Evolutionary conservation across 176 grass and related monocot genomes (phyloP), one percentile per base, ranked within the genome.

Genomic region (Phoenix roebelenii): DNA sequence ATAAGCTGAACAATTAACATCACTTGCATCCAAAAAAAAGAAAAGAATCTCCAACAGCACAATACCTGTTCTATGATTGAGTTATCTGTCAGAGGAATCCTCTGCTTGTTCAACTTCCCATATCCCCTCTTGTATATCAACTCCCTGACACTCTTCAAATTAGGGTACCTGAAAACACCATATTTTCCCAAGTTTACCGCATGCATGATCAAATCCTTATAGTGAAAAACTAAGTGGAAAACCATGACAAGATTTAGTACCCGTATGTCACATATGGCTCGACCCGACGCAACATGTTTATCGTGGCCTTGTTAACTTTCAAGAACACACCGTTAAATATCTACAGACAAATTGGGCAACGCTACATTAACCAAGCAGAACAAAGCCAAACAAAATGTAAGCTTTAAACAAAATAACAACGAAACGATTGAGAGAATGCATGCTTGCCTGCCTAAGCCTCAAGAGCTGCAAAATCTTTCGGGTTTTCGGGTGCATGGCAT

Each of bases 101-200:
- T 64, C 35, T 64, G 61, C 61, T 64, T 50, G 20, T 64, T 64
- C 44, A 64, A 16, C 44, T 64, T 64, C 61, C 35, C 61, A 64
- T 51, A 64, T 22, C 35, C 61, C 50, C 61, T 51, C 39, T 64
- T 64, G 44, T 64, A 24, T 16, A 64, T 64, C 39, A 64, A 51
- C 44, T 64, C 39, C 7, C 61, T 64, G 4, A 64, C 61, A 64
- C 19, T 64, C 61, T 64, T 64, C 2, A 64, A 22, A 16, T 64
- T 64, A 50, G 61, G 61, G 7, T 64, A 64, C 18, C 61, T 64
- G 23, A 23, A 15, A 28, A 35, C 5, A 35, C 9, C 30, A 35
- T 35, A 35, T 35, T 35, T 35, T 35, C 26, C 3, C 26, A 3
- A 28, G 26, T 35, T 35, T 7, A 35, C 7, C 1, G 30, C 30